Base-by-base conservation (phyloP, 2,329 filamentous ascomycete genomes). In the Lachnellula occidentalis region DNA sequence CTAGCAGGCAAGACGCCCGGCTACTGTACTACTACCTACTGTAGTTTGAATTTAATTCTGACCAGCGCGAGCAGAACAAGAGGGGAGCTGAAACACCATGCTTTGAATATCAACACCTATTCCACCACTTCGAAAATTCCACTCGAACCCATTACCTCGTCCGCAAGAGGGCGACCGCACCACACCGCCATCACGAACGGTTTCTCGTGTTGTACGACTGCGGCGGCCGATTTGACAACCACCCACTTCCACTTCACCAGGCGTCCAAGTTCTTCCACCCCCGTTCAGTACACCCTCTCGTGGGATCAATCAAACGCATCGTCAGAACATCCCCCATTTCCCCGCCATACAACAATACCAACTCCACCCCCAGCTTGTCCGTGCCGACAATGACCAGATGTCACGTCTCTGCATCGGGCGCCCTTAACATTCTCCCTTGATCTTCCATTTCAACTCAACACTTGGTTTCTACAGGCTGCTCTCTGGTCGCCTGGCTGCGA, bases 341-440 rank as follows among this genome's bases (percentile, higher is more conserved):
- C 43, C n/a, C 22, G 12, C 17, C 45, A 57, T 21, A 36, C 50
- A 24, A 22, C 41, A 36, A 56, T 37, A 48, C 31, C 52, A 31
- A 36, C 31, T 36, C 51, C 52, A 56, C 41, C 49, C 58, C 53
- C 56, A 56, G 52, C 59, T 60, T 60, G 58, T 64, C 62, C 59
- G 62, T 57, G 56, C 65, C 60, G 63, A 70, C 67, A 67, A 70
- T 70, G 68, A 69, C 66, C 62, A 64, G 62, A 69, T 68, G 65
- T 67, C 60, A 60, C 61, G 57, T 64, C 63, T 67, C 56, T 64
- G 57, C 63, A 66, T 65, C 65, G 58, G 66, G 64, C 65, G 63
- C 61, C 63, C 56, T 68, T 68, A 66, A 69, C 53, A 61, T 66
- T 63, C 64, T 69, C 58, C 66, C 67, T 65, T 70, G 67, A 69